Percentiles rank a stretch among this genome's conserved stretches.
These are phyloP conservation scores for Haematococcus lacustris DNA, from an alignment of 139 green algal species.

Conservation along the genomic window DNA sequence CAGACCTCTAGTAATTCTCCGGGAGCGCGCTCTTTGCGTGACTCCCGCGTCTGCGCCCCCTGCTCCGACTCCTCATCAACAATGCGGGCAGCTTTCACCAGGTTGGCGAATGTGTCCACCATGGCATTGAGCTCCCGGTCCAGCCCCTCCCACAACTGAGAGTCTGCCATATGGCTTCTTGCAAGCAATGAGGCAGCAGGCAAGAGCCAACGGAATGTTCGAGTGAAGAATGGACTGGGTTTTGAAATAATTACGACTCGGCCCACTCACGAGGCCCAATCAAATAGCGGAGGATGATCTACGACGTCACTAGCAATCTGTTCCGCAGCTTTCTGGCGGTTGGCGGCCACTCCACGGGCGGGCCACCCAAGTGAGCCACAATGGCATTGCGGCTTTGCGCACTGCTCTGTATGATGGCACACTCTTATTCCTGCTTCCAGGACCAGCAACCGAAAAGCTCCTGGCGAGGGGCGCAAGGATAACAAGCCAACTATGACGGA, in stretches of 20 bases:
- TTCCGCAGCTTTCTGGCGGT: neutral
- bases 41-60: neutral
- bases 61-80: slow-evolving; percentile 29
- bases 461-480: neutral
- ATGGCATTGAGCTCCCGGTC: slow-evolving; percentile 24
- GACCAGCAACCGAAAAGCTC: neutral
- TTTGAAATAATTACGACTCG: too few relatives aligned
- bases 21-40: slow-evolving; percentile 7
- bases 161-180: too few relatives aligned
- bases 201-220: too few relatives aligned
- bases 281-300: slow-evolving; percentile 7
- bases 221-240: too few relatives aligned
- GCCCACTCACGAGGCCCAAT: too few relatives aligned
- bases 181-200: too few relatives aligned
- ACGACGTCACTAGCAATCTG: neutral
- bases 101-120: slow-evolving; percentile 22
- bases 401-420: neutral
- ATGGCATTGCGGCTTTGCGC: neutral
- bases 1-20: slow-evolving; percentile 36
- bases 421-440: neutral
- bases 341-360: neutral
- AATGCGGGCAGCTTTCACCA: slow-evolving; percentile 19
- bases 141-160: slow-evolving; percentile 6
- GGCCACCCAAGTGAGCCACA: neutral
- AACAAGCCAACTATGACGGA: neutral